Conservation (phyloP, 345 rosid genomes). For the Arabidopsis suecica region DNA sequence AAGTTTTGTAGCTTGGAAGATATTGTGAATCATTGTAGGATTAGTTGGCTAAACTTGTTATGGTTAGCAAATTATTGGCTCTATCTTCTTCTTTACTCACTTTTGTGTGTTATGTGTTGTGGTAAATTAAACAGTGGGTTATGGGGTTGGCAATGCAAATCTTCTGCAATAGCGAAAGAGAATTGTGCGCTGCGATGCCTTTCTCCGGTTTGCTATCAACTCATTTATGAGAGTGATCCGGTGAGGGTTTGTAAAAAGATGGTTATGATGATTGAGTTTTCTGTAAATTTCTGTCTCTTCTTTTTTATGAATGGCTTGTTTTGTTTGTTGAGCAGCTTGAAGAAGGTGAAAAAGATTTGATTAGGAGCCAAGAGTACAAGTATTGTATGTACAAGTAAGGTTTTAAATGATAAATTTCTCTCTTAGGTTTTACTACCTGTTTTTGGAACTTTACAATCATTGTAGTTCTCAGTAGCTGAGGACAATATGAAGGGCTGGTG, state of each 20-base stretch:
- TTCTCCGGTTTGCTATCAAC: conserved; percentile 72
- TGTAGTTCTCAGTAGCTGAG: background rate
- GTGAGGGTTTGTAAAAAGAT: conserved; percentile 47
- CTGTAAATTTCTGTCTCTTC: background rate
- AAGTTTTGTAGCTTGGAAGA: background rate
- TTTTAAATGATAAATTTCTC: background rate
- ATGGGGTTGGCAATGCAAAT: conserved; percentile 81
- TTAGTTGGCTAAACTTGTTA: background rate
- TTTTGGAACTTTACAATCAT: background rate
- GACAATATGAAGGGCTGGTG: background rate
- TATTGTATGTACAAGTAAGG: conserved; percentile 84
- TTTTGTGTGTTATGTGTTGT: conserved; percentile 30
- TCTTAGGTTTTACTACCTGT: conserved; percentile 2
- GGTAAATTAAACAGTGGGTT: conserved; percentile 63
- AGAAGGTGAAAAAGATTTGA: conserved; percentile 81
- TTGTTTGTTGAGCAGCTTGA: conserved; percentile 64
- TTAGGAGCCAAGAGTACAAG: conserved; percentile 79
- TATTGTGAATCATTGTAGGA: background rate
- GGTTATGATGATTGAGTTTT: conserved; percentile 2
- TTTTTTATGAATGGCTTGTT: conserved; percentile 9
- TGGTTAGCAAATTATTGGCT: background rate
- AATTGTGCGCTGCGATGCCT: conserved; percentile 82
- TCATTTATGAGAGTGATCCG: conserved; percentile 79
- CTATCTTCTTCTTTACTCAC: background rate
- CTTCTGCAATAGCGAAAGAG: conserved; percentile 67